Percentiles rank a stretch among this genome's conserved stretches.
Conservation (phyloP, 2,329 filamentous ascomycete species). For the Tolypocladium cylindrosporum region DNA sequence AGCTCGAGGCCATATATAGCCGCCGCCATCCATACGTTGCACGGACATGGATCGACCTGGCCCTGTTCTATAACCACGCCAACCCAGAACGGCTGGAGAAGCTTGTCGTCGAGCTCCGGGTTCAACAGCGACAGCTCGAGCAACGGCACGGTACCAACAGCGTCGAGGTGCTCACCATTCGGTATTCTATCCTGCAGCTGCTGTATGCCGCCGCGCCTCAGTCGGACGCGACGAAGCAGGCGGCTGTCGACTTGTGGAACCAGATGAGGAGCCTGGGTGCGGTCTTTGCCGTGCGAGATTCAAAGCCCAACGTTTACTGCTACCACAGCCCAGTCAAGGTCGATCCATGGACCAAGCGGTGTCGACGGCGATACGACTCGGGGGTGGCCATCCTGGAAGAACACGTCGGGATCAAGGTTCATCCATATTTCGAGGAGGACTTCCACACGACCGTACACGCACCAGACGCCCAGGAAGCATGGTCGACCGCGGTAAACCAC, state of each 20-base stretch:
- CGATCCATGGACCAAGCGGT: conserved; percentile 33
- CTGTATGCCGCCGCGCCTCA: conserved; percentile 24
- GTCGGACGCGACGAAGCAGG: conserved; percentile 22
- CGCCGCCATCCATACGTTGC: conserved; percentile 32
- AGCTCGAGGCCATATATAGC: conserved; percentile 33
- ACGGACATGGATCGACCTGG: conserved; percentile 30
- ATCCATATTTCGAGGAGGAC: conserved; percentile 33
- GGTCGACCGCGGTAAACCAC: conserved; percentile 23
- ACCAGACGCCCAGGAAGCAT: conserved; percentile 24
- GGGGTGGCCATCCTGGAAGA: conserved; percentile 26
- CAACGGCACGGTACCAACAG: conserved; percentile 20
- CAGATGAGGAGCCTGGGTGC: conserved; percentile 23
- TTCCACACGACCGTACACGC: conserved; percentile 30
- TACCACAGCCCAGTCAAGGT: conserved; percentile 34
- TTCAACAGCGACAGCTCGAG: conserved; percentile 24
- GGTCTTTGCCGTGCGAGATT: conserved; percentile 24
- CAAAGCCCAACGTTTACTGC: conserved; percentile 28
- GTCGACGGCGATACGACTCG: conserved; percentile 28
- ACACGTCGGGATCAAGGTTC: conserved; percentile 25
- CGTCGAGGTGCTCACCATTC: conserved; percentile 25
- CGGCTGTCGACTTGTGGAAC: conserved; percentile 27
- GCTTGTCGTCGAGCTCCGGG: conserved; percentile 26
- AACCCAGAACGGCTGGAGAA: conserved; percentile 25
- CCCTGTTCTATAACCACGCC: conserved; percentile 27
- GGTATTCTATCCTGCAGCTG: conserved; percentile 31